Evolutionary conservation across 805 yeast genomes (phyloP), one percentile per base, ranked within the genome.

Genomic region (Tetrapisispora taiwanensis): DNA sequence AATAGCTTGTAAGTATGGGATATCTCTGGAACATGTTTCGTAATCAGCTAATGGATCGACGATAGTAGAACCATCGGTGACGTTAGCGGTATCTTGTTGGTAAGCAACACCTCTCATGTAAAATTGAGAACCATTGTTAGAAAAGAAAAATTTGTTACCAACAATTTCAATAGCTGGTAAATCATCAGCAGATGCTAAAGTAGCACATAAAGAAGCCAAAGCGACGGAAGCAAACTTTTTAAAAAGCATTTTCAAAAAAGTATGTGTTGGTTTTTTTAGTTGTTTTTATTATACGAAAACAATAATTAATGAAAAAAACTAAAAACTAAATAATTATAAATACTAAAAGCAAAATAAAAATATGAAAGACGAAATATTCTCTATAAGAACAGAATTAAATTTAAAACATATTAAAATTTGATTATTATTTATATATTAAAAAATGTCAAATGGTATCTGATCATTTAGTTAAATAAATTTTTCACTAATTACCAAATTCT

Each of bases 41-140:
- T 55, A 67, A 59, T 82, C 80, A 46, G 86, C 82, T 54, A 84
- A 69, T 35, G 90, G 90, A 70, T 84, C 92, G 46, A 69, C 72
- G 55, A 79, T 80, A 27, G 74, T 49, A 7, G 63, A 51, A 48
- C 68, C 70, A 28, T 61, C 58, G 14, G 78, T 71, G 35, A 69
- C 48, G 52, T 73, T 73, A 37, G 74, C 70, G 31, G 79, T 73
- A 61, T 81, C 80, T 52, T 77, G 78, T 69, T 83, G 94, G 67
- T 84, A 84, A 41, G 92, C 92, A 50, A 84, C 69, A 70, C 92
- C 94, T 58, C 71, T 78, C 56, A 84, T 76, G 65, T 73, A 81
- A 60, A 84, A 84, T 62, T 82, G 89, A 44, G 87, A 76, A 42
- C 89, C 90, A 58, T 83, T 83, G 66, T 79, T 80, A 47, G 84